Evolutionary conservation across 192 early-diverging fungal genomes (phyloP).

Genomic region (Backusella luteola): DNA sequence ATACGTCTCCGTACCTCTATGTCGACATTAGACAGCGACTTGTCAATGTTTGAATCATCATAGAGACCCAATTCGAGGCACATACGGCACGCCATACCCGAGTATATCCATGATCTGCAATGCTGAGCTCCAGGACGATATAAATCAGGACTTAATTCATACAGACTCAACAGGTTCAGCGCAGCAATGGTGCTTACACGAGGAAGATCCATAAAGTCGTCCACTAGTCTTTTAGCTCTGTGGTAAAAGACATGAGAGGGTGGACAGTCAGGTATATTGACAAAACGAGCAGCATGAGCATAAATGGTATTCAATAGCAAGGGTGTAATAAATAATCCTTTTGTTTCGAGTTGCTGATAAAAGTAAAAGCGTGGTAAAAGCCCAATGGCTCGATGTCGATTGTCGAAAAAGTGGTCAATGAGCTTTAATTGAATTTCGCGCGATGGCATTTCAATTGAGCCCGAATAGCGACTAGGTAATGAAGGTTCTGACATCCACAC

Average conservation of each 20-base stretch:
- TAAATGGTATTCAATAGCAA: slow-evolving; percentile 31
- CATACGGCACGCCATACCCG: slow-evolving; percentile 34
- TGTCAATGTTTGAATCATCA: slow-evolving; percentile 2
- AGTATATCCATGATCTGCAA: slow-evolving; percentile 30
- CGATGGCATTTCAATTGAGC: slow-evolving; percentile 30
- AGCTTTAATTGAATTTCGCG: slow-evolving; percentile 26
- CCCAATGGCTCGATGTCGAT: slow-evolving; percentile 6
- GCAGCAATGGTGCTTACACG: slow-evolving; percentile 27
- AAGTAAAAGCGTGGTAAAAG: slow-evolving; percentile 17
- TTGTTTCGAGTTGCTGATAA: slow-evolving; percentile 18
- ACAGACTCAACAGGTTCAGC: slow-evolving; percentile 9
- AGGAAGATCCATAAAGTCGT: slow-evolving; percentile 35
- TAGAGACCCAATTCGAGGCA: slow-evolving; percentile 24
- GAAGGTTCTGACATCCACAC: slow-evolving; percentile 21
- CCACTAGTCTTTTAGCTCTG: slow-evolving; percentile 24
- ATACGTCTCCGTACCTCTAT: slow-evolving; percentile 15
- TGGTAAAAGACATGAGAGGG: slow-evolving; percentile 33
- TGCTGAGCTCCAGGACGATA: slow-evolving; percentile 17
- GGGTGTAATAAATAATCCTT: slow-evolving; percentile 27
- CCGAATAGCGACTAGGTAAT: slow-evolving; percentile 24
- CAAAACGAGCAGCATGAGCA: slow-evolving; percentile 26
- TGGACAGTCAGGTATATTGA: slow-evolving; percentile 10
- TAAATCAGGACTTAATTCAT: not conserved
- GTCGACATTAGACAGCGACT: not conserved
- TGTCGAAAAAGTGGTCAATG: slow-evolving; percentile 28